These are phyloP conservation scores for Pyrus hybrid DNA, from an alignment of 331 rosid genomes.

Conservation along the genomic window DNA sequence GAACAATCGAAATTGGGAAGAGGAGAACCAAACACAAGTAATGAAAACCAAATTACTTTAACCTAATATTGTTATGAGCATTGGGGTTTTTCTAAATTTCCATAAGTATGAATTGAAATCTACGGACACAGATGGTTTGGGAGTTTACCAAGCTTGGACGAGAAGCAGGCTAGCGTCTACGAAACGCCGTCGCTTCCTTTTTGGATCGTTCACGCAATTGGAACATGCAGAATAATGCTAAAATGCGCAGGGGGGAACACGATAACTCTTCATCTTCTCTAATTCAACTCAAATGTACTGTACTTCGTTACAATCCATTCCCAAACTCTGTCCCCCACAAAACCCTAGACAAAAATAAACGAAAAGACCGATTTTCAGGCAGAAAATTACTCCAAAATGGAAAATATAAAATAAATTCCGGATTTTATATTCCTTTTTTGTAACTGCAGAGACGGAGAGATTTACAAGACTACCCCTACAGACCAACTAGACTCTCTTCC, in stretches of 20 bases:
- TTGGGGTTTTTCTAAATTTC: too few relatives aligned
- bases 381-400: not conserved
- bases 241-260: not conserved
- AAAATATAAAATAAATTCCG: conserved; percentile 1
- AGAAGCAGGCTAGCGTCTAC: not conserved
- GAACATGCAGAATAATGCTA: not conserved
- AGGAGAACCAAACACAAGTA: not conserved
- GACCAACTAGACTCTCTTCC: conserved; percentile 7
- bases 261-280: not conserved
- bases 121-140: not conserved
- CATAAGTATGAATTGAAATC: not conserved
- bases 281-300: not conserved
- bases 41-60: too few relatives aligned
- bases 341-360: not conserved
- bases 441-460: conserved; percentile 24
- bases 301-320: not conserved
- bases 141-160: conserved; percentile 4
- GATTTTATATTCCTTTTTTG: conserved; percentile 2
- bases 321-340: not conserved
- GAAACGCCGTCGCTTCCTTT: not conserved
- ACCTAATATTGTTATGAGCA: too few relatives aligned
- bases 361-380: not conserved
- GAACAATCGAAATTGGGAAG: not conserved
- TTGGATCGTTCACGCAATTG: not conserved
- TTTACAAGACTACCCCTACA: conserved; percentile 69